Base-by-base conservation (phyloP, 148 eudicot species). In the Vaccinium myrtillus region DNA sequence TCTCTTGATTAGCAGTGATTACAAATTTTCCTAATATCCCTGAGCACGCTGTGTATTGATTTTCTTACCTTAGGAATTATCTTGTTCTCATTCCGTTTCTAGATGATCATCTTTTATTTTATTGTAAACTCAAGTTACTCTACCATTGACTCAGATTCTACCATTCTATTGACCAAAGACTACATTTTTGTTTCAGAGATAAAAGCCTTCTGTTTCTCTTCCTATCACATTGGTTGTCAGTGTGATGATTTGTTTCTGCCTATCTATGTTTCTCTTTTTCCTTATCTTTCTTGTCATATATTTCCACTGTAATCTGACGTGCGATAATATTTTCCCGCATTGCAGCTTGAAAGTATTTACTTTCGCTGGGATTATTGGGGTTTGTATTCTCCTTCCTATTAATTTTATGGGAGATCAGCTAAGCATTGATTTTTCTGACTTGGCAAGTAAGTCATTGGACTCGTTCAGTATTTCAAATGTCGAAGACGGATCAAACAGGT, bases 391-490 rank as follows among this genome's bases (percentile, higher is more conserved):
- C 82, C 92, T 94, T 82, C 98, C 98, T 6, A 61, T 94, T 67
- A 94, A 94, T 86, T 93, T 85, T 67, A 6, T 81, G 90, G 98
- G 98, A 58, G 87, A 85, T 86, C 98, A 94, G 90, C 87, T 94
- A 63, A 80, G 69, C 50, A 67, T 88, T 82, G 96, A 93, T 87
- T 86, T 93, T 79, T 88, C 91, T 77, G 94, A 91, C 82, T 89
- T 94, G 67, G 86, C 93, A 77, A 93, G 87, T 86, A 91, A 88
- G 86, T 90, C 98, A 67, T 79, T 95, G 91, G 98, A 95, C 59
- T 83, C 90, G 71, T 95, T 95, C 88, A 92, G 91, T 86, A 92
- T 95, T 86, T 95, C 98, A 79, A 93, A 95, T 82, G 96, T 95
- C 58, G 87, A 93, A 16, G 88, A 90, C 83, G 98, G 98, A 75